Evolutionary conservation across 1,139 yeast species (phyloP).

Genomic region (Yamadazyma siamensis): DNA sequence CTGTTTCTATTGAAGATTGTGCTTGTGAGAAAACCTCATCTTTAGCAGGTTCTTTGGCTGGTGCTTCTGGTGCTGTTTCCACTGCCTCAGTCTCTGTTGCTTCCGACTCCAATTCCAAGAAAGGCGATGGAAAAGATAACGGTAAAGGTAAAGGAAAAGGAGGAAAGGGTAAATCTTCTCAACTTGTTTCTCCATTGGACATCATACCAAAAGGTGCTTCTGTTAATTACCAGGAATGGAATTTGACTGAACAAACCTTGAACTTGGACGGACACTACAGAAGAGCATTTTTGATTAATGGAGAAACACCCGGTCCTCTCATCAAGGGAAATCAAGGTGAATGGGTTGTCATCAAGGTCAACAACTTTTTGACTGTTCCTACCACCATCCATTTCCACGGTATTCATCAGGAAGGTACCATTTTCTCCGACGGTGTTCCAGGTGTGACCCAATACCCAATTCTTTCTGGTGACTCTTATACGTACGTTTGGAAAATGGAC

Average conservation of each 20-base stretch:
- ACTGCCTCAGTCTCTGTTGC: too few relatives aligned
- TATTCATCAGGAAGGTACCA: constrained; percentile 34
- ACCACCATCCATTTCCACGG: constrained; percentile 50
- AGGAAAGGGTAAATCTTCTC: too few relatives aligned
- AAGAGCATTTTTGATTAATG: constrained; percentile 27
- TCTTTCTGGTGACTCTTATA: constrained; percentile 23
- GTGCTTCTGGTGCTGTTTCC: too few relatives aligned
- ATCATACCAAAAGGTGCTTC: constrained; percentile 7
- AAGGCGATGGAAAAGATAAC: too few relatives aligned
- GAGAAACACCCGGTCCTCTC: constrained; percentile 33
- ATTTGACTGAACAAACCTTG: constrained; percentile 4
- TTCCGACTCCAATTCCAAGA: too few relatives aligned
- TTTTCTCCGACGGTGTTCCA: constrained; percentile 34
- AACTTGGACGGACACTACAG: constrained; percentile 6
- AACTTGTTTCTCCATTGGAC: too few relatives aligned
- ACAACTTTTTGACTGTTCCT: constrained; percentile 26
- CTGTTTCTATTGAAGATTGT: too few relatives aligned
- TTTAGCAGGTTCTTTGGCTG: too few relatives aligned
- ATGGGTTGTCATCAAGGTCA: constrained; percentile 24
- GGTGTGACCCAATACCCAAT: constrained; percentile 55
- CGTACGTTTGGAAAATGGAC: constrained; percentile 35
- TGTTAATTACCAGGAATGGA: constrained; percentile 6
- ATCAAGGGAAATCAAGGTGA: constrained; percentile 35
- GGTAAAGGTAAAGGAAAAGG: too few relatives aligned
- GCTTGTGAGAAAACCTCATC: too few relatives aligned